Conservation (phyloP, 176 grass and related monocot species). For the Avena insularis region DNA sequence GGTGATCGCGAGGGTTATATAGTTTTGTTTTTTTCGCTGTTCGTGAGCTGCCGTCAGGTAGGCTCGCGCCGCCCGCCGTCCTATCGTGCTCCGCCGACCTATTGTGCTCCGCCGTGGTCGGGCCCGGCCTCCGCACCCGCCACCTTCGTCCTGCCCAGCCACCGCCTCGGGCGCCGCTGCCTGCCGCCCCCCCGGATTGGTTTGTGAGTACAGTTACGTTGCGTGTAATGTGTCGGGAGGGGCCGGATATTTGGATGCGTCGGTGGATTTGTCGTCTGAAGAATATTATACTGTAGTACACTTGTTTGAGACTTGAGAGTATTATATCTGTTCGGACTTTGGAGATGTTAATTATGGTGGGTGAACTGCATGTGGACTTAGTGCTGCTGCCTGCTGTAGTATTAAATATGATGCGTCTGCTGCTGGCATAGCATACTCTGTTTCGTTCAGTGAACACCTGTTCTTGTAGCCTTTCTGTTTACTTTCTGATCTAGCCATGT, state of each 20-base stretch:
- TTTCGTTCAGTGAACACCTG: background rate
- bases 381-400: background rate
- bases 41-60: background rate
- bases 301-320: background rate
- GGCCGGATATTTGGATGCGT: background rate
- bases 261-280: background rate
- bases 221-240: slow-evolving; percentile 15
- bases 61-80: background rate
- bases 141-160: background rate
- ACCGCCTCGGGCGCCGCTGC: background rate
- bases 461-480: background rate
- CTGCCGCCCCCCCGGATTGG: slow-evolving; percentile 4
- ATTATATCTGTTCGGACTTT: background rate
- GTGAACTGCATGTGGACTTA: background rate
- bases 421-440: background rate
- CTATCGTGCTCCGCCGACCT: background rate
- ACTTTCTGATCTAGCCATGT: background rate
- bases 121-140: background rate
- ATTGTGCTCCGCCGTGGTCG: background rate
- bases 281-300: background rate
- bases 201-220: background rate
- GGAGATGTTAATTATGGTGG: background rate
- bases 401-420: background rate
- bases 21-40: background rate
- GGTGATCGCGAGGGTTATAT: slow-evolving; percentile 48